Evolutionary conservation across 495 filamentous ascomycete genomes (phyloP), one percentile per base, ranked within the genome.

Genomic region (Penicillium cinerascens): DNA sequence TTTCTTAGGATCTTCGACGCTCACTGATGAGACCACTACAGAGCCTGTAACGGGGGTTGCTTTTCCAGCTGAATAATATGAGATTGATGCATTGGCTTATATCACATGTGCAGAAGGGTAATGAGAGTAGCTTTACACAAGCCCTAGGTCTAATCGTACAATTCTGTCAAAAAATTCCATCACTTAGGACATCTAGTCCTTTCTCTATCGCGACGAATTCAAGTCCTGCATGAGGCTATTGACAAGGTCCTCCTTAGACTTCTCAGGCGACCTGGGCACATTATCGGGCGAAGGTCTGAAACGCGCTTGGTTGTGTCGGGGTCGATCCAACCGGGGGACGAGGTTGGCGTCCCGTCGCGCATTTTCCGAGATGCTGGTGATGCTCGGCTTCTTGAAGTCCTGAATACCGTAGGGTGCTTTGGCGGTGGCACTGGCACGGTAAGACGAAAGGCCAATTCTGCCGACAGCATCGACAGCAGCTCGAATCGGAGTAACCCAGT

Each of bases 381-480:
- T n/a, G 2, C 18, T 45, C 2, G 64, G 55, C 58, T 65, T 65
- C 55, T 63, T 59, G 52, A 71, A 63, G 6, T 75, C 68, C 47
- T 72, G 56, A 23, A 76, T 61, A 5, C 65, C 67, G 60, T 83
- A 78, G 0, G 88, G 76, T 15, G 78, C 66, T 50, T 77, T 70
- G 9, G 76, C 65, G 40, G 72, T 70, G 15, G 58, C 23, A 27
- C 73, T 67, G 1, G 81, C 72, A 15, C 77, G 72, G 27, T 61
- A 60, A 13, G 82, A 74, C 3, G 59, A 56, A 49, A 91, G 60
- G 13, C 64, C 55, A 29, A 91, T 74, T 46, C 75, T 73, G 29
- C 88, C 89, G 17, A 75, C 66, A 1, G 85, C 72, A 60, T 85
- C 77, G 23, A 91, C 67, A 18, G 59, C 71, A 13, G 85, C 87